Base-by-base conservation (phyloP, 495 filamentous ascomycete genomes). In the Aspergillus homomorphus region DNA sequence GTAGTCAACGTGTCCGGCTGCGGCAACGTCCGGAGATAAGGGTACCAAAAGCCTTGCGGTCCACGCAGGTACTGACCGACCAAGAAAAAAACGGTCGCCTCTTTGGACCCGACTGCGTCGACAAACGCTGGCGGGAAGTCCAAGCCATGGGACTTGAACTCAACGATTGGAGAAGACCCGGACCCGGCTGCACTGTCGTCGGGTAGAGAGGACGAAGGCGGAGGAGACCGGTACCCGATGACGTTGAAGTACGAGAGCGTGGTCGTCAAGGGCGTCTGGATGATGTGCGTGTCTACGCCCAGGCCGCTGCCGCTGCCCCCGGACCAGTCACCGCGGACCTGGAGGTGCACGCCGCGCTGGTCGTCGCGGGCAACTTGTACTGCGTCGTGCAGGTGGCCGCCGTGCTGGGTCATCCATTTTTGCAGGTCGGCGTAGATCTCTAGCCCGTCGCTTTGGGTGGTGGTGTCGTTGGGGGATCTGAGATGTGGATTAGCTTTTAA, bases 21-120 rank as follows among this genome's bases (percentile, higher is more conserved):
- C n/a, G 87, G 86, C 44, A 89, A 59, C 21, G 77, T 78, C 16
- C 73, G 68, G 16, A 89, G 64, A 68, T 89, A 89, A 3, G 84
- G 83, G 63, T 69, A 75, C 87, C 87, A 89, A 57, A 82, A 83
- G 0, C 82, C 79, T n/a, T 73, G 55, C 16, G 68, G 38, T 1
- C 71, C 74, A 7, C 78, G 67, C 38, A 84, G 60, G 61, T 75
- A 77, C 62, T 89, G 82, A 21, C 81, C 74, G 54, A 84, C 77
- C 0, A 89, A 72, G 61, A 87, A 84, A 60, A 87, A 82, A 0
- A 72, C 67, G 19, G 65, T 63, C 5, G 70, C 69, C 54, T 79
- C 75, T 45, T 77, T 74, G 1, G 59, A 57, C 0, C 73, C 74
- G 16, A 75, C 65, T 19, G 62, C 56, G 16, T 77, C 68, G 38